Conservation (phyloP, 2,329 filamentous ascomycete species). For the Fusarium sp. region DNA sequence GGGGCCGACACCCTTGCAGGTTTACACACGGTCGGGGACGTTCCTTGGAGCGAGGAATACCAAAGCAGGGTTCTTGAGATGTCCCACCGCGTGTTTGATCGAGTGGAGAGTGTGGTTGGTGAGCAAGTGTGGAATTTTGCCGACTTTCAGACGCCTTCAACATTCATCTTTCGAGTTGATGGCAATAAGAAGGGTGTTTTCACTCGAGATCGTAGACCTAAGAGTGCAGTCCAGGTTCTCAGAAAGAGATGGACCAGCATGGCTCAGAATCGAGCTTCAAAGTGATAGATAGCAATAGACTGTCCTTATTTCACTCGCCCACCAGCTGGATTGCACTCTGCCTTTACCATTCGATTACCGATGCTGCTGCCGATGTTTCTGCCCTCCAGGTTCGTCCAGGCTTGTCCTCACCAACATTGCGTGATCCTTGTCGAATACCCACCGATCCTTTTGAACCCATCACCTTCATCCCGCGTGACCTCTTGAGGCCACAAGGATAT, state of each 20-base stretch:
- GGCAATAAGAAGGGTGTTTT: slow-evolving; percentile 36
- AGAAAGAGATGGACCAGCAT: slow-evolving; percentile 14
- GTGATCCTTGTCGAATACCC: not conserved
- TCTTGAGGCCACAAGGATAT: not conserved
- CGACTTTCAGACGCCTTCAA: slow-evolving; percentile 25
- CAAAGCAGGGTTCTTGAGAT: slow-evolving; percentile 24
- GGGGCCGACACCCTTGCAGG: slow-evolving; percentile 19
- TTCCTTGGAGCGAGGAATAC: slow-evolving; percentile 36
- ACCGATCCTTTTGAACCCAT: not conserved
- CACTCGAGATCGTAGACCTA: slow-evolving; percentile 23
- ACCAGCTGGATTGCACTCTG: not conserved
- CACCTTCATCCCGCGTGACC: not conserved
- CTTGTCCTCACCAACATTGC: not conserved
- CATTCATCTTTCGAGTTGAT: slow-evolving; percentile 29
- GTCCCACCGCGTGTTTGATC: slow-evolving; percentile 30
- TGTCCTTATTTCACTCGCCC: not conserved
- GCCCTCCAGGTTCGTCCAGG: not conserved
- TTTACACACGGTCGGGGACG: slow-evolving; percentile 21
- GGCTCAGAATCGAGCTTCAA: not conserved
- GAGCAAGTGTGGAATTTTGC: slow-evolving; percentile 38
- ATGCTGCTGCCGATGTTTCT: too few species aligned
- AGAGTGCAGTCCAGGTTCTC: slow-evolving; percentile 14
- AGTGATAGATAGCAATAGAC: not conserved
- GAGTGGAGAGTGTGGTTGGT: slow-evolving; percentile 25
- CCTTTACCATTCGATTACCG: not conserved